Conservation (phyloP, 768 basidiomycete genomes). For the Pleurotus salmoneostramineus region DNA sequence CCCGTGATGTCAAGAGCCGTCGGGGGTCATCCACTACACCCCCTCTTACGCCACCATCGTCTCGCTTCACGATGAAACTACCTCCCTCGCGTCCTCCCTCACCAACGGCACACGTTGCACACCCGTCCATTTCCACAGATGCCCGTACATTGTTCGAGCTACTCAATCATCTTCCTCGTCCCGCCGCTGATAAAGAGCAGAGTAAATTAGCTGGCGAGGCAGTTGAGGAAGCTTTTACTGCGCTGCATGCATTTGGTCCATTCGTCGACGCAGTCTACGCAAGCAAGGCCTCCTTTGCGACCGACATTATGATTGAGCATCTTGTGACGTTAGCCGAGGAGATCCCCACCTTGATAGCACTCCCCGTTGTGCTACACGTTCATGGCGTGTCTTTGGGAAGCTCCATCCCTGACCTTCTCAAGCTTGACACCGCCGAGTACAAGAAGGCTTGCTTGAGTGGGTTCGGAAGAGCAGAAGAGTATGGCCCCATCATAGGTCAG, state of each 20-base stretch:
- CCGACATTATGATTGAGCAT: constrained; percentile 20
- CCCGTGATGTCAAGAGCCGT: constrained; percentile 35
- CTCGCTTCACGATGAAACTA: constrained; percentile 63
- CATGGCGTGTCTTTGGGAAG: constrained; percentile 27
- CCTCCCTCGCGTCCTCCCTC: constrained; percentile 68
- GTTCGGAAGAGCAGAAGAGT: constrained; percentile 77
- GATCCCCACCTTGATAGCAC: constrained; percentile 69
- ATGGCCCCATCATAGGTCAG: constrained; percentile 53
- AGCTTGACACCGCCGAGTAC: constrained; percentile 60
- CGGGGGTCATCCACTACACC: constrained; percentile 42
- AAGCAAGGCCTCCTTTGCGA: constrained; percentile 22
- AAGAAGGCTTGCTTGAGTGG: constrained; percentile 66
- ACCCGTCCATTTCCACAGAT: constrained; percentile 30
- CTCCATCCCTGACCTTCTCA: constrained; percentile 52
- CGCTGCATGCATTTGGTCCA: constrained; percentile 50
- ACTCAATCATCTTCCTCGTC: constrained; percentile 57
- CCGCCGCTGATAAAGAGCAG: constrained; percentile 40
- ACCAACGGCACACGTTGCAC: constrained; percentile 45
- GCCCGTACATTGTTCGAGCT: constrained; percentile 61
- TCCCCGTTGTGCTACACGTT: constrained; percentile 61
- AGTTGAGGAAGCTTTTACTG: constrained; percentile 74
- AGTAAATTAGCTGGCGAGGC: constrained; percentile 70
- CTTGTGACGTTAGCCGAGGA: constrained; percentile 55
- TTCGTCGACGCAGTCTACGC: constrained; percentile 50
- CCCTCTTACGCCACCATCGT: constrained; percentile 51